Evolutionary conservation across 495 filamentous ascomycete genomes (phyloP).

Genomic region (Penicillium malachiteum): DNA sequence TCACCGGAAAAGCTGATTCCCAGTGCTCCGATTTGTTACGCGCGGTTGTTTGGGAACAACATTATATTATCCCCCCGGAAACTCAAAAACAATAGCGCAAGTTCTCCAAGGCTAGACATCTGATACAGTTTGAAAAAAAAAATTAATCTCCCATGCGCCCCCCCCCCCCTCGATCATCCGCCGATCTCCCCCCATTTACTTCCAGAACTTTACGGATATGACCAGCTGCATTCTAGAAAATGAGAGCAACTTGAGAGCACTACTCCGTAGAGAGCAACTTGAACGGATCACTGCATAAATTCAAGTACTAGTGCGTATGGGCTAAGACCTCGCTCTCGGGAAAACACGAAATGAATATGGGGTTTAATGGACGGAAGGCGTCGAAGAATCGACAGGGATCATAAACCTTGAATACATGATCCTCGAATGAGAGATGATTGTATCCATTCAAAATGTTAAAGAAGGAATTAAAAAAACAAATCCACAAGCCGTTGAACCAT

Average conservation of each 20-base stretch:
- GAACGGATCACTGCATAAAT: too few relatives aligned
- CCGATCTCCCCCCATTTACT: background rate
- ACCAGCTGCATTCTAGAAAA: background rate
- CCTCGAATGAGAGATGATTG: too few relatives aligned
- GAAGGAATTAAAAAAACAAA: too few relatives aligned
- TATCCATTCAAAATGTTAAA: too few relatives aligned
- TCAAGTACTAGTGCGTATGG: too few relatives aligned
- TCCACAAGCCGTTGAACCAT: too few relatives aligned
- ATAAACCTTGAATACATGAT: background rate
- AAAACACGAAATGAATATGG: too few relatives aligned
- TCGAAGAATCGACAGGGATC: background rate
- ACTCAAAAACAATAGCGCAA: background rate
- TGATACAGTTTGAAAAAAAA: background rate
- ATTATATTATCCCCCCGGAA: background rate
- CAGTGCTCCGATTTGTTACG: constrained; percentile 22
- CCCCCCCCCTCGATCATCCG: constrained; percentile 5
- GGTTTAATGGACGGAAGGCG: too few relatives aligned
- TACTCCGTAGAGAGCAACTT: too few relatives aligned
- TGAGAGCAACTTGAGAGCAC: too few relatives aligned
- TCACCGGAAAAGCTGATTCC: constrained; percentile 10
- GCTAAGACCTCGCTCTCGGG: too few relatives aligned
- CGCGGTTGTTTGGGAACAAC: background rate
- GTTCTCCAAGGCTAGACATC: background rate
- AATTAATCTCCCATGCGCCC: constrained; percentile 3
- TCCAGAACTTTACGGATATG: constrained; percentile 3